Conservation (phyloP, 768 basidiomycete genomes). For the Pulveroboletus sp. region DNA sequence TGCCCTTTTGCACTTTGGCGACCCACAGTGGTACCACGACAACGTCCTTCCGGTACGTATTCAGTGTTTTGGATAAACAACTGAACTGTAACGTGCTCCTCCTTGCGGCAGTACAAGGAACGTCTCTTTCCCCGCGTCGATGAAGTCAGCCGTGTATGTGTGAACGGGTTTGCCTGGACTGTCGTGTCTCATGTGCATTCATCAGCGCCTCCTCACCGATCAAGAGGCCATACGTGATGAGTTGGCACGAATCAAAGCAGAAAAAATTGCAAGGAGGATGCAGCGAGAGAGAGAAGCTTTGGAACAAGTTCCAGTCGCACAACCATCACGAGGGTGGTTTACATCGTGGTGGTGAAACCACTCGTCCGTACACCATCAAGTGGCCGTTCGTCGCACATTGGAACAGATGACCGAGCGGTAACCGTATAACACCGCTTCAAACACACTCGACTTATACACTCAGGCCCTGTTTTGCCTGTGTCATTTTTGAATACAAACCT, state of each 20-base stretch:
- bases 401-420: neutral
- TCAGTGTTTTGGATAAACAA: neutral
- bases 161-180: neutral
- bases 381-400: neutral
- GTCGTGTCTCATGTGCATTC: constrained; percentile 9
- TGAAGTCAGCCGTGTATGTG: constrained; percentile 47
- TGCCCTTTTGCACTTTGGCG: constrained; percentile 80
- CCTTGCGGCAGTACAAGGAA: constrained; percentile 57
- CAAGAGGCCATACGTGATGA: constrained; percentile 63
- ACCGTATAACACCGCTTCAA: constrained; percentile 19
- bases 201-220: constrained; percentile 60
- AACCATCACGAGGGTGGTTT: constrained; percentile 26
- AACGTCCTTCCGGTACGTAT: constrained; percentile 69
- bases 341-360: constrained; percentile 22
- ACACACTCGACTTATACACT: neutral
- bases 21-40: constrained; percentile 79
- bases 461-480: neutral
- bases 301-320: constrained; percentile 12
- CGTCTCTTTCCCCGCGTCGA: constrained; percentile 64
- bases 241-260: constrained; percentile 65
- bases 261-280: constrained; percentile 43
- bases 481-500: constrained; percentile 17
- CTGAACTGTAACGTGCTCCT: neutral
- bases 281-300: constrained; percentile 40
- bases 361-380: neutral